A percentile compares a stretch with the other conserved stretches of the same genome.
phyloP scores from a whole-genome alignment of 1,284 basidiomycete species.

The Inonotus hispidus region DNA sequence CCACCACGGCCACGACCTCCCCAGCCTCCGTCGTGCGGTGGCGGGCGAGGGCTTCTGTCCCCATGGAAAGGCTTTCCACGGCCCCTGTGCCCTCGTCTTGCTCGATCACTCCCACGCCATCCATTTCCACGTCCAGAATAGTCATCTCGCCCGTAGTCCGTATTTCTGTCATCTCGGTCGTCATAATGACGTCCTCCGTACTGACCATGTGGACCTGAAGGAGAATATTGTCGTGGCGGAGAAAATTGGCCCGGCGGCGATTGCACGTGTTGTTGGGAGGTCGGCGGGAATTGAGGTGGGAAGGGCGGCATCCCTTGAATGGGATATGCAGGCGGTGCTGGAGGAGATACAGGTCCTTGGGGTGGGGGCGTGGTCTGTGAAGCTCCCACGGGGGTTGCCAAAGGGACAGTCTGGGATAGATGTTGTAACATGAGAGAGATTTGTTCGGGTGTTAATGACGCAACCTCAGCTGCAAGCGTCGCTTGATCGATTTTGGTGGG shows the following conservation, averaged over 20 bases:
- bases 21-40: slow-evolving; percentile 12
- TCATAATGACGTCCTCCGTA: slow-evolving; percentile 5
- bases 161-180: background rate
- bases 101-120: slow-evolving; percentile 7
- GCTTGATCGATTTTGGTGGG: slow-evolving; percentile 24
- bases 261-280: slow-evolving; percentile 1
- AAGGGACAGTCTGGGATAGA: slow-evolving; percentile 12
- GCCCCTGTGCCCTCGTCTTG: slow-evolving; percentile 6
- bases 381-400: background rate
- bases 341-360: background rate
- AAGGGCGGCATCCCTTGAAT: background rate
- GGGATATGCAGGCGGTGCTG: background rate
- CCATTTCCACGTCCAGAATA: slow-evolving; percentile 1
- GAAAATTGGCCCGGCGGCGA: background rate
- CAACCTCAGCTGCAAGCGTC: slow-evolving; percentile 43
- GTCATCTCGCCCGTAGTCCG: slow-evolving; percentile 1
- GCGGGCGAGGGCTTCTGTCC: background rate
- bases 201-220: slow-evolving; percentile 1
- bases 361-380: background rate
- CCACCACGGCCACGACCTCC: slow-evolving; percentile 19
- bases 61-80: slow-evolving; percentile 6
- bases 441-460: slow-evolving; percentile 56
- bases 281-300: background rate
- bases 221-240: background rate
- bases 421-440: slow-evolving; percentile 47